These are phyloP conservation scores for Zea luxurians DNA, from an alignment of 176 grass and related monocot species.

Conservation along the genomic window DNA sequence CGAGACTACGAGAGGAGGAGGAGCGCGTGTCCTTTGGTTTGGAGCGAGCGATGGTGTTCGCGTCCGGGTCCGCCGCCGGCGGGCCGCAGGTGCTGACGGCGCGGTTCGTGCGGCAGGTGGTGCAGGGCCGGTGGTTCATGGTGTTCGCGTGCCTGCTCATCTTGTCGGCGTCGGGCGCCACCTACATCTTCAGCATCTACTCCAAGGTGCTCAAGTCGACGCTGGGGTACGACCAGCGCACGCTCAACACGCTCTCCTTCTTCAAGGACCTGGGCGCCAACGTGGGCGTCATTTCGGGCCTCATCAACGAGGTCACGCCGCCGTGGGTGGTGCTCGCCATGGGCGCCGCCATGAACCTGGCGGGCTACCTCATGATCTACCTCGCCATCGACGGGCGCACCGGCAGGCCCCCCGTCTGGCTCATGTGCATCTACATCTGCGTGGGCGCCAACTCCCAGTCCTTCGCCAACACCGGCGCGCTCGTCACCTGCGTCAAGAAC, in stretches of 20 bases:
- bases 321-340: slow-evolving; percentile 68
- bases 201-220: slow-evolving; percentile 63
- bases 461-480: slow-evolving; percentile 72
- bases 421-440: slow-evolving; percentile 81
- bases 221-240: slow-evolving; percentile 63
- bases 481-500: slow-evolving; percentile 78
- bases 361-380: slow-evolving; percentile 79
- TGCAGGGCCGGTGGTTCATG: slow-evolving; percentile 69
- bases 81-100: slow-evolving; percentile 13
- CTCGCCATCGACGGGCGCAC: slow-evolving; percentile 65
- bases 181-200: slow-evolving; percentile 76
- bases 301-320: slow-evolving; percentile 79
- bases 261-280: slow-evolving; percentile 64
- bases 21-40: background rate
- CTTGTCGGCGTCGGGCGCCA: slow-evolving; percentile 62
- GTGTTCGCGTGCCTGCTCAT: slow-evolving; percentile 70
- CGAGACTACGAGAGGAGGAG: background rate
- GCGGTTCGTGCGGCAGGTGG: slow-evolving; percentile 53
- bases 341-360: slow-evolving; percentile 71
- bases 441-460: slow-evolving; percentile 71
- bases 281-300: slow-evolving; percentile 62
- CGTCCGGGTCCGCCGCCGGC: background rate
- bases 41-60: slow-evolving; percentile 45
- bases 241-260: slow-evolving; percentile 69
- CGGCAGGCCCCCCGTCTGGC: slow-evolving; percentile 49